phyloP scores from a whole-genome alignment of 805 yeast species.

The Ogataea parapolymorpha region DNA sequence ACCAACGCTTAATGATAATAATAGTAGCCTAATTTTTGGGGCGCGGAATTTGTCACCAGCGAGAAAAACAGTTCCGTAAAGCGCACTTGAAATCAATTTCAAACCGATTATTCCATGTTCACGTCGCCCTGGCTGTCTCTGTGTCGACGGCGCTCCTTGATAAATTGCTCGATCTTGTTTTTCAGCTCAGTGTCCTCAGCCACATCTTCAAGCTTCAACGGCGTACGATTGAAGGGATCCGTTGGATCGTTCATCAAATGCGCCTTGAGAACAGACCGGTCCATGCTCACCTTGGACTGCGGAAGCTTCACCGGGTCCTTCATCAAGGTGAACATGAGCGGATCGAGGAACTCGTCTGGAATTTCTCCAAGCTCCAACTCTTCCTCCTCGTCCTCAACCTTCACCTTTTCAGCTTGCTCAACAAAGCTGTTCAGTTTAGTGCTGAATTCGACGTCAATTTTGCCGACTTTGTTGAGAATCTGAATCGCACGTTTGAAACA shows the following conservation, averaged over 20 bases:
- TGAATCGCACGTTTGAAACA: conserved; percentile 68
- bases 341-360: conserved; percentile 96
- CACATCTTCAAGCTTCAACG: conserved; percentile 85
- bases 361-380: conserved; percentile 87
- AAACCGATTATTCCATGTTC: conserved; percentile 13
- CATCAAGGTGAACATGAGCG: conserved; percentile 94
- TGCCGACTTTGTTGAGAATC: conserved; percentile 56
- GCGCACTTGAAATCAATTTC: neutral
- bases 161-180: conserved; percentile 57
- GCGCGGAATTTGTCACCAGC: neutral
- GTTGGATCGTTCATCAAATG: conserved; percentile 93
- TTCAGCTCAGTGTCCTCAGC: conserved; percentile 71
- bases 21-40: conserved; percentile 4
- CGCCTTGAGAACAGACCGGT: conserved; percentile 86
- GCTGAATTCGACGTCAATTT: conserved; percentile 51
- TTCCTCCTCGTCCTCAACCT: conserved; percentile 68
- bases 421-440: conserved; percentile 53
- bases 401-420: conserved; percentile 57
- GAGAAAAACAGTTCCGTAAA: neutral
- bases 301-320: conserved; percentile 96
- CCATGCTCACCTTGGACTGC: conserved; percentile 77
- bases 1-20: neutral
- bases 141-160: conserved; percentile 37
- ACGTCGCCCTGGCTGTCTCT: conserved; percentile 26
- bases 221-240: conserved; percentile 95